Conservation (phyloP, 176 grass and related monocot species). For the Guadua angustifolia region DNA sequence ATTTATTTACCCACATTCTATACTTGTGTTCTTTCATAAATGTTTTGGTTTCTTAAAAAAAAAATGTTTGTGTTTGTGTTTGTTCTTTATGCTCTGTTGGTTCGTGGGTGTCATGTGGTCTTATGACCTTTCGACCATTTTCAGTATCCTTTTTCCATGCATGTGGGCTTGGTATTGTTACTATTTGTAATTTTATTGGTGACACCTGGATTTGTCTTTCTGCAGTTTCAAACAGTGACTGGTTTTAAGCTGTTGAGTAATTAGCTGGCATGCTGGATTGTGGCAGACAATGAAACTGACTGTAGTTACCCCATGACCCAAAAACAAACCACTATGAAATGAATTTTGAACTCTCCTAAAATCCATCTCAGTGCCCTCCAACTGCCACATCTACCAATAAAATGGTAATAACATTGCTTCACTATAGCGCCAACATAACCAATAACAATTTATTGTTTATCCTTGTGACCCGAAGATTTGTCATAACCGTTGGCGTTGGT, state of each 20-base stretch:
- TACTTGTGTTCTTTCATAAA: not conserved
- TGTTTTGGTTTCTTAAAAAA: not conserved
- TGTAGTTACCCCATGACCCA: no score
- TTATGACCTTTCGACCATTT: not conserved
- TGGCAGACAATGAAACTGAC: no score
- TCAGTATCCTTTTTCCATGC: not conserved
- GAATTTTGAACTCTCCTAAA: no score
- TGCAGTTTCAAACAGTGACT: not conserved
- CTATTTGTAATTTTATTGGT: not conserved
- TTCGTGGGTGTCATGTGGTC: not conserved
- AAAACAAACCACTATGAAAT: no score
- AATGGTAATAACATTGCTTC: no score
- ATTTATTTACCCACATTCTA: not conserved
- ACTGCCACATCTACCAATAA: no score
- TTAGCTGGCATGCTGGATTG: not conserved
- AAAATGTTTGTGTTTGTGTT: not conserved
- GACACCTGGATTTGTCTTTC: not conserved
- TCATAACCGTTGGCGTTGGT: no score
- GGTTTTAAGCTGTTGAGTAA: not conserved
- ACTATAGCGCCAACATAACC: no score
- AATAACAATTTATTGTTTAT: no score
- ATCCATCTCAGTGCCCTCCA: no score
- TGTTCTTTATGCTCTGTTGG: not conserved
- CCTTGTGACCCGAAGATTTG: no score
- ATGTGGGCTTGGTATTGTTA: not conserved